Evolutionary conservation across 148 eudicot species (phyloP).

Genomic region (Cornus controversa): DNA sequence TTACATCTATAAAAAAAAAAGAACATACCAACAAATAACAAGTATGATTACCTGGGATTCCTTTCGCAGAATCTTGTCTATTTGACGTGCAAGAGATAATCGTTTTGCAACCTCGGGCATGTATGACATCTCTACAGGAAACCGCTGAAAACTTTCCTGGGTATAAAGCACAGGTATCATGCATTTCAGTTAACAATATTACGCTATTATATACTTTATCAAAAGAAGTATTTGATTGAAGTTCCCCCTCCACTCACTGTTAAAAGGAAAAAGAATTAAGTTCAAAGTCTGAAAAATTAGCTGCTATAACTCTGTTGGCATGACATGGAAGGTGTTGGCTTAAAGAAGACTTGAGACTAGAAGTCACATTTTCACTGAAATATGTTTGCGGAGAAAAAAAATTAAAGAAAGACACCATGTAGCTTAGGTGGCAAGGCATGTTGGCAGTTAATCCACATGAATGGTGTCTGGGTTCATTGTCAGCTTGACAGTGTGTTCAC

Average conservation of each 20-base stretch:
- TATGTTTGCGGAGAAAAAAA: background rate
- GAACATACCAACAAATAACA: background rate
- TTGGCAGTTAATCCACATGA: background rate
- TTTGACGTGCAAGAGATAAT: conserved; percentile 86
- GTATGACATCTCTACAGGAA: conserved; percentile 77
- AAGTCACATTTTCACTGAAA: too few species aligned
- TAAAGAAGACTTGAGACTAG: background rate
- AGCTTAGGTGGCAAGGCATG: background rate
- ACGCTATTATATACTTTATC: background rate
- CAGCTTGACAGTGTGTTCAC: background rate
- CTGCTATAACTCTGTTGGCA: background rate
- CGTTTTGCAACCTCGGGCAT: conserved; percentile 81
- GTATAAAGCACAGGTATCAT: conserved; percentile 13
- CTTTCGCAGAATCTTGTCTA: conserved; percentile 75
- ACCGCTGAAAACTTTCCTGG: conserved; percentile 78
- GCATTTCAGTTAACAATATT: conserved; percentile 5
- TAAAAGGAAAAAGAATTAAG: background rate
- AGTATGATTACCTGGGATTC: conserved; percentile 64
- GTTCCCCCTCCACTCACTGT: background rate
- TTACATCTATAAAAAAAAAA: background rate
- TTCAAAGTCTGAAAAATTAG: background rate
- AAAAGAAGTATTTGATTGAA: background rate
- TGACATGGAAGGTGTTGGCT: background rate
- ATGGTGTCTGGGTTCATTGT: background rate
- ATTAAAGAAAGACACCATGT: background rate